Percentiles rank a stretch among this genome's conserved stretches.
Evolutionary conservation across 805 yeast genomes (phyloP).

Genomic region (Candida vaughaniae): DNA sequence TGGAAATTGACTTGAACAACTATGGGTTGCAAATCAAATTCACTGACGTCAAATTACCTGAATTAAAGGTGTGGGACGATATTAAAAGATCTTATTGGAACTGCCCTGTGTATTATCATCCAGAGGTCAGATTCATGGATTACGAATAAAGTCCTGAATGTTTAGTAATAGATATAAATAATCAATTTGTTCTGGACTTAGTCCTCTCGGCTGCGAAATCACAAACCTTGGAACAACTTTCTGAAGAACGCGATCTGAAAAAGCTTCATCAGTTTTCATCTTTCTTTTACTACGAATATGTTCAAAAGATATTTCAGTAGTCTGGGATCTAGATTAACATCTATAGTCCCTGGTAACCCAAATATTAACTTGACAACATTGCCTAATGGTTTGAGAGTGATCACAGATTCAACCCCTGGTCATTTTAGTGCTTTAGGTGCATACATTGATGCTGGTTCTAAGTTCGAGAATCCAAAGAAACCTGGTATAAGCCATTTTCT

Average conservation of each 20-base stretch:
- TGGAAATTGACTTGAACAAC: constrained; percentile 71
- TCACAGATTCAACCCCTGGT: constrained; percentile 82
- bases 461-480: constrained; percentile 61
- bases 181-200: not conserved
- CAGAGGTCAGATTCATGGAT: constrained; percentile 51
- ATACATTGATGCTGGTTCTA: constrained; percentile 86
- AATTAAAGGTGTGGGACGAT: constrained; percentile 56
- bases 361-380: constrained; percentile 41
- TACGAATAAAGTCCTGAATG: not conserved
- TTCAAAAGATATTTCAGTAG: constrained; percentile 7
- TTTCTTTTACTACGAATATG: not conserved
- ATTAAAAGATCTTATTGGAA: constrained; percentile 66
- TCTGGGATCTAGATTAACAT: constrained; percentile 1
- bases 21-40: constrained; percentile 74
- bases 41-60: constrained; percentile 48
- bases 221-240: too few species aligned
- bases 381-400: constrained; percentile 76
- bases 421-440: constrained; percentile 91
- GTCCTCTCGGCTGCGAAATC: too few species aligned
- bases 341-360: constrained; percentile 8
- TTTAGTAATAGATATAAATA: not conserved
- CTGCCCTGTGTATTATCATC: constrained; percentile 67
- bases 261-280: not conserved
- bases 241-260: not conserved
- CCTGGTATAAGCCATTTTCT: constrained; percentile 80